These are phyloP conservation scores for Cytidiella melzeri DNA, from an alignment of 768 basidiomycete species.

Conservation along the genomic window DNA sequence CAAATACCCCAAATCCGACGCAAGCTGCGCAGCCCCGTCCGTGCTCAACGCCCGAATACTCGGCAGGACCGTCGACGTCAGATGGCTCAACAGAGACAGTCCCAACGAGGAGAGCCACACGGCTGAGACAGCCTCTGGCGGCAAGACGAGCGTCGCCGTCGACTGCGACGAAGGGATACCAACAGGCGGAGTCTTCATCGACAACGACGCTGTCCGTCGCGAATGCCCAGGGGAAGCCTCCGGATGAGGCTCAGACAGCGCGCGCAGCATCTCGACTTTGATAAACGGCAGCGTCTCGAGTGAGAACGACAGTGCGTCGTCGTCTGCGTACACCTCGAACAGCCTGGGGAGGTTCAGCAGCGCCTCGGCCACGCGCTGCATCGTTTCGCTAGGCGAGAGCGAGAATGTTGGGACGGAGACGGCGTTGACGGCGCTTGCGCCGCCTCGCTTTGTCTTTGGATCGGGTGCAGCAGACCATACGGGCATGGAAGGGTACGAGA, in stretches of 20 bases:
- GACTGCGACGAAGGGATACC: slow-evolving; percentile 2
- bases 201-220: slow-evolving; percentile 31
- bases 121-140: slow-evolving; percentile 77
- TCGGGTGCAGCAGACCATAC: slow-evolving; percentile 58
- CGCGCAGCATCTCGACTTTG: slow-evolving; percentile 47
- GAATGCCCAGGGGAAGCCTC: slow-evolving; percentile 6
- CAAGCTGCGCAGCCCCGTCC: slow-evolving; percentile 76
- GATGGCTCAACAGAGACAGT: slow-evolving; percentile 65
- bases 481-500: slow-evolving; percentile 59
- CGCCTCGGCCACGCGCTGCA: slow-evolving; percentile 90
- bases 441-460: slow-evolving; percentile 37
- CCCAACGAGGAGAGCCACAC: slow-evolving; percentile 94
- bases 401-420: slow-evolving; percentile 88
- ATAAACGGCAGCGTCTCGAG: slow-evolving; percentile 75
- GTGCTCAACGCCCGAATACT: slow-evolving; percentile 54
- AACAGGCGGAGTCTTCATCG: slow-evolving; percentile 22
- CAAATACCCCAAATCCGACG: slow-evolving; percentile 84
- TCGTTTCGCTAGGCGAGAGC: slow-evolving; percentile 80
- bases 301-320: slow-evolving; percentile 86
- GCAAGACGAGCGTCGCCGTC: slow-evolving; percentile 27
- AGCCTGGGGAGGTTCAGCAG: slow-evolving; percentile 87
- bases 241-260: slow-evolving; percentile 30
- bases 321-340: slow-evolving; percentile 91
- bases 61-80: slow-evolving; percentile 69
- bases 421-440: slow-evolving; percentile 32